phyloP scores from a whole-genome alignment of 139 green algal species.

The Coelastrella sp. region DNA sequence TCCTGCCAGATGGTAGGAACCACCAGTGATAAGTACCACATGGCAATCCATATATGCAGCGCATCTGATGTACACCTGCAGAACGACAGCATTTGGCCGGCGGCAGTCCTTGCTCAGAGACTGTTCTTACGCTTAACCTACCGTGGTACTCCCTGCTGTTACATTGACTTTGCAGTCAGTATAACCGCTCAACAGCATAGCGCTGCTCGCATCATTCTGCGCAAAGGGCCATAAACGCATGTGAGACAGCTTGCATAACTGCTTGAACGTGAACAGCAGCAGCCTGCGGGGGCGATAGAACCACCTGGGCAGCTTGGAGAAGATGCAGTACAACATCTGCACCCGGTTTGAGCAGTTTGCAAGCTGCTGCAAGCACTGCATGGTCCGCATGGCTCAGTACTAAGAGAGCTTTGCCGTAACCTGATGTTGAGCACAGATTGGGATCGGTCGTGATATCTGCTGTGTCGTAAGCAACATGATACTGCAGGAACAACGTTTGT shows the following conservation, averaged over 20 bases:
- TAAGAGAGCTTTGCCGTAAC: slow-evolving; percentile 11
- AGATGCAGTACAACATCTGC: slow-evolving; percentile 7
- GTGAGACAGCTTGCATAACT: too few species aligned
- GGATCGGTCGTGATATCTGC: background rate
- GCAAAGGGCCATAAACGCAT: too few species aligned
- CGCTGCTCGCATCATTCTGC: slow-evolving; percentile 24
- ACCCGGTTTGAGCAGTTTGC: slow-evolving; percentile 15
- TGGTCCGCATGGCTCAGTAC: background rate
- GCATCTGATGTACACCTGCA: too few species aligned
- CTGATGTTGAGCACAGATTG: background rate
- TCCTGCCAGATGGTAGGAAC: too few species aligned
- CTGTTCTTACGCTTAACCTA: too few species aligned
- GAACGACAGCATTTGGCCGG: too few species aligned
- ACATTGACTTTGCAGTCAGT: slow-evolving; percentile 36
- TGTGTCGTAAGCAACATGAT: background rate
- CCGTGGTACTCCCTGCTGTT: slow-evolving; percentile 7
- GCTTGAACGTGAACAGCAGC: too few species aligned
- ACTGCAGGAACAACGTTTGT: background rate
- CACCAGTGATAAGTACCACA: too few species aligned
- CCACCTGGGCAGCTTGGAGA: background rate
- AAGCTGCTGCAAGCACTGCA: background rate
- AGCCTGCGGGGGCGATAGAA: too few species aligned
- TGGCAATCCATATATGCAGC: too few species aligned
- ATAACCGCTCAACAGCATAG: slow-evolving; percentile 71
- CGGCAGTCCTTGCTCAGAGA: too few species aligned